phyloP scores from a whole-genome alignment of 768 basidiomycete genomes.

The Neoboletus brunneissimus region DNA sequence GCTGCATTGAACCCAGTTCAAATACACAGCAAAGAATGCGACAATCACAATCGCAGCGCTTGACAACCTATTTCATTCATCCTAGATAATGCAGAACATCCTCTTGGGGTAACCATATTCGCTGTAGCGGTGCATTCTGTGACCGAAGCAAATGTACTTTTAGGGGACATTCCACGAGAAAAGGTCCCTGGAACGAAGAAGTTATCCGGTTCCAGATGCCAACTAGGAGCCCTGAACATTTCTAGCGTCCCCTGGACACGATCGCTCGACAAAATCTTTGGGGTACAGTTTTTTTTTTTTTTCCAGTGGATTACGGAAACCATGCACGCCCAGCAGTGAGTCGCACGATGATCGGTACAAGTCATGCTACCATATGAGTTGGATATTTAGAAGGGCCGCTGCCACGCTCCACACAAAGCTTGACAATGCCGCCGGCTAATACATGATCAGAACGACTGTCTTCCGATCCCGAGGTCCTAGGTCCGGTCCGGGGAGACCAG shows the following conservation, averaged over 20 bases:
- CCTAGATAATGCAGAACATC: neutral
- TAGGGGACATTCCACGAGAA: neutral
- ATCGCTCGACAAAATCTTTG: neutral
- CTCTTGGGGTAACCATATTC: neutral
- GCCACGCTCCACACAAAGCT: neutral
- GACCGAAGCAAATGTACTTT: neutral
- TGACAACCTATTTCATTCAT: neutral
- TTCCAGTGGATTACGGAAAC: neutral
- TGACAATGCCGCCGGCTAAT: neutral
- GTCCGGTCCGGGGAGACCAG: no score
- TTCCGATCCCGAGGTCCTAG: no score
- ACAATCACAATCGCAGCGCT: neutral
- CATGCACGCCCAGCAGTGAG: neutral
- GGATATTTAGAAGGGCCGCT: neutral
- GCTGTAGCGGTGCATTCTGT: neutral
- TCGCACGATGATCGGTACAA: neutral
- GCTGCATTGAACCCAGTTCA: neutral
- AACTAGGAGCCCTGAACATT: neutral
- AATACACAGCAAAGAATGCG: conserved; percentile 1
- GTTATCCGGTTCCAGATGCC: neutral
- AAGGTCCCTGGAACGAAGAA: neutral
- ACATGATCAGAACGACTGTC: no score
- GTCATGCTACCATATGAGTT: neutral
- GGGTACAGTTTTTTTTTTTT: neutral
- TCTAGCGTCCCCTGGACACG: neutral